Evolutionary conservation across 495 filamentous ascomycete species (phyloP), one percentile per base, ranked within the genome.

Genomic region (Echria macrotheca): DNA sequence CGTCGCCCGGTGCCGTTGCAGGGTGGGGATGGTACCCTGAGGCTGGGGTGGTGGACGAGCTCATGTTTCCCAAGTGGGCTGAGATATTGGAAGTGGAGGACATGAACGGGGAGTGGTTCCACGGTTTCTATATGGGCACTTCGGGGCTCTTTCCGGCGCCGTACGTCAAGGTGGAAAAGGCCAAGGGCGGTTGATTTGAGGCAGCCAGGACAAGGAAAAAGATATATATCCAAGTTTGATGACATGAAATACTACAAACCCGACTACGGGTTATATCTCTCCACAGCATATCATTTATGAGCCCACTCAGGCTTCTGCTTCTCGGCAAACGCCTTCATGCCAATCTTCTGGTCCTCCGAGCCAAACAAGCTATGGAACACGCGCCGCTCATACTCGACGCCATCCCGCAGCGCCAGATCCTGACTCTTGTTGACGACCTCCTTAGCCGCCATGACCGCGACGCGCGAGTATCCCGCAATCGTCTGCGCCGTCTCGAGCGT

Each of bases 341-440:
- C 93, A 69, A 95, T 87, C 77, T 96, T 98, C 72, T 97, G 93
- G 65, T 98, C 93, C 74, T 85, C 75, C 47, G 84, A 91, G 4
- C 91, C 91, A 79, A 98, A 98, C 59, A 96, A 61, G 10, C 78
- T 75, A 64, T 98, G 93, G 74, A 97, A 98, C 49, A 96, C 72
- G 42, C 91, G 75, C 63, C 93, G 73, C 80, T 98, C 93, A 70
- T 78, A 96, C 71, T 97, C 94, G 1, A 98, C 83, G 0, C 93
- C 93, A 59, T 96, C 94, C 57, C 84, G 74, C 52, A 98, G 68
- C 10, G 81, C 71, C 53, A 91, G 62, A 56, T 97, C 91, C 74
- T 95, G 88, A 59, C 87, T 91, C 82, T 96, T 95, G 59, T 96
- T 96, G 21, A 98, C 90, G 14, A 90, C 94, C 77, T 97, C 93